Base-by-base conservation (phyloP, 208 protist species). In the Crithidia bombi region DNA sequence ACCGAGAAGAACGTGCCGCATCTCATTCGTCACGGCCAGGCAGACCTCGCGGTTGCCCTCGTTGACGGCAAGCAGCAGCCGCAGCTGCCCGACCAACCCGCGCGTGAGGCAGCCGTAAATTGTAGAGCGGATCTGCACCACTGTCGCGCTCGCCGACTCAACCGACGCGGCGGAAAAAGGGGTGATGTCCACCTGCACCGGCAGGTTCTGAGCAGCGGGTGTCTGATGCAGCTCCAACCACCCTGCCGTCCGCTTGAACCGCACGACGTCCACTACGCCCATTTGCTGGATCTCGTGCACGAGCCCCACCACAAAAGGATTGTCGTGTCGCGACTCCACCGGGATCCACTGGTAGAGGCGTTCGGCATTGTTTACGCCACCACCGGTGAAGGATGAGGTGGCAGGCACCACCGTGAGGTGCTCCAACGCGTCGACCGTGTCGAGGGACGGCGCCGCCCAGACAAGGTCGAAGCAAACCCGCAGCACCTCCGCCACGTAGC, bases 141-240 rank as follows among this genome's bases (percentile, higher is more conserved):
- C 26, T 23, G 30, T 61, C 28, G 64, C 55, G 25, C 64, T 65
- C 55, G 33, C 64, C 64, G 35, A 61, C 64, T 70, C 41, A 28
- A 78, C 50, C 32, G 77, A 82, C 5, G 65, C 69, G 25, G 64
- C 38, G 6, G 77, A 74, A 12, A 68, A 51, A 7, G 49, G 67
- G 17, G 65, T 33, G 36, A 64, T 52, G 46, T 65, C 54, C 3
- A 83, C 50, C 4, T 62, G 32, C 30, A 81, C 57, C 3, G 57
- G 38, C n/a, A 64, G 14, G 44, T 66, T 70, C 51, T 52, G 52
- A 41, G 80, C 82, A 15, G 81, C 77, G 5, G 72, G 62, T 0
- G 82, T 58, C 66, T 83, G 66, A 73, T 90, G 86, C 52, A 94
- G 68, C 81, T 94, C 89, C 49, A 41, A 61, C 89, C 89, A 94